A percentile compares a stretch with the other conserved stretches of the same genome.
Evolutionary conservation across 192 early-diverging fungal species (phyloP).

Genomic region (Coemansia sp.): DNA sequence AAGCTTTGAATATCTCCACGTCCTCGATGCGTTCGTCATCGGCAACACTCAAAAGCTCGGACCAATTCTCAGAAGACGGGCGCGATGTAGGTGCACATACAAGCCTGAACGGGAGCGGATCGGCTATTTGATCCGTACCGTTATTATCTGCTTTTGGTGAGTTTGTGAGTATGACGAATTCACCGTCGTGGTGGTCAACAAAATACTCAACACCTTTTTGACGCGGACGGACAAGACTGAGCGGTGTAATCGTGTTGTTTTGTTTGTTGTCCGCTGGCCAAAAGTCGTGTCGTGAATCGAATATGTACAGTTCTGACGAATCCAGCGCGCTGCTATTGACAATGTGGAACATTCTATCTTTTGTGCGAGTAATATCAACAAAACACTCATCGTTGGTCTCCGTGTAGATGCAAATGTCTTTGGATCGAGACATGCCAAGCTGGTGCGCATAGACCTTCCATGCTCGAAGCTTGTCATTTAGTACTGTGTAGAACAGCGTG

Average conservation of each 20-base stretch:
- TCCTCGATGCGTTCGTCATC: slow-evolving; percentile 70
- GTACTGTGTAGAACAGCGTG: slow-evolving; percentile 68
- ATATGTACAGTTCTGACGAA: slow-evolving; percentile 65
- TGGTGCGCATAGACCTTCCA: slow-evolving; percentile 53
- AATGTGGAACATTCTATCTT: slow-evolving; percentile 66
- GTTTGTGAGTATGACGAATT: slow-evolving; percentile 54
- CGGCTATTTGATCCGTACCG: slow-evolving; percentile 26
- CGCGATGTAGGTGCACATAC: slow-evolving; percentile 51
- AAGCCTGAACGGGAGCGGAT: slow-evolving; percentile 61
- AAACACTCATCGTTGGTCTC: slow-evolving; percentile 67
- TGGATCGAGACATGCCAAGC: slow-evolving; percentile 15
- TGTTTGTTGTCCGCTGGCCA: slow-evolving; percentile 5
- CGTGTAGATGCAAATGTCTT: slow-evolving; percentile 55
- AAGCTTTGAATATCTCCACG: slow-evolving; percentile 66
- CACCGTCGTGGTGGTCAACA: slow-evolving; percentile 68
- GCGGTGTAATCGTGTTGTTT: neutral
- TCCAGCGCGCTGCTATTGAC: slow-evolving; percentile 72
- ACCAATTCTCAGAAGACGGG: slow-evolving; percentile 56
- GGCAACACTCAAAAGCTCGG: slow-evolving; percentile 58
- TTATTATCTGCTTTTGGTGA: slow-evolving; percentile 12
- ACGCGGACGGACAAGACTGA: slow-evolving; percentile 59
- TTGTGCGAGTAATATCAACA: slow-evolving; percentile 75
- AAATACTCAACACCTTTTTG: slow-evolving; percentile 67
- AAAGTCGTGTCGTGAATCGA: slow-evolving; percentile 41
- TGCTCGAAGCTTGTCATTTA: slow-evolving; percentile 68